Base-by-base conservation (phyloP, 2,329 filamentous ascomycete species). In the Pseudocercospora fijiensis region DNA sequence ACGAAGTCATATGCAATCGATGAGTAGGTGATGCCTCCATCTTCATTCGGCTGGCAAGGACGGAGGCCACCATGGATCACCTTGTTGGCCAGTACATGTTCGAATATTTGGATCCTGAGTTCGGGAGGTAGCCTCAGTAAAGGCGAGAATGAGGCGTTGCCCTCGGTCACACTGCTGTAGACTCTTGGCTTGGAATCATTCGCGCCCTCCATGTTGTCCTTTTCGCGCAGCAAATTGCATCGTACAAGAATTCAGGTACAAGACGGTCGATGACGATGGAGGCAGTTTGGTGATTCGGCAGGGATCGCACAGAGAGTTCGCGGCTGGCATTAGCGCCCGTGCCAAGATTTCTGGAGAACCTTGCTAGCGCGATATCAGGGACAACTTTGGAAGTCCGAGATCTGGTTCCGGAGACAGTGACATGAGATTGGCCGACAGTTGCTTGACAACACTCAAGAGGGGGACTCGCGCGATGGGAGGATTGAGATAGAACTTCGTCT, bases 31-130 rank as follows among this genome's bases (percentile, higher is more conserved):
- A 57, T 61, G n/a, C 60, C 62, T n/a, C 65, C 65, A 3, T 49
- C 24, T 16, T 65, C 65, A 13, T 53, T 43, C 1, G 60, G 45
- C 57, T 65, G 62, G 2, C 58, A 30, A 10, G 57, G 62, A 13
- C 65, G 57, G 18, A 65, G 60, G 13, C 62, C 53, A 7, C 65
- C 55, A 27, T 67, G 65, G 7, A 67, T 63, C 18, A 57, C 53
- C 47, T 55, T 65, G 37, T 63, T 51, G 56, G 56, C 62, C 24
- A 69, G 60, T 11, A 65, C 53, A 49, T 65, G 51, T 27, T 63
- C 62, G 43, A 62, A 67, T n/a, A 69, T 67, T n/a, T 65, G 61
- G 33, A 58, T 53, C 11, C 67, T 57, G 6, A 69, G 43, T 30
- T 69, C 65, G 2, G 62, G 55, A 1, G 67, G 67, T 7, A 69